These are phyloP conservation scores for Marasmius oreades DNA, from an alignment of 1,284 basidiomycete species.

Conservation along the genomic window DNA sequence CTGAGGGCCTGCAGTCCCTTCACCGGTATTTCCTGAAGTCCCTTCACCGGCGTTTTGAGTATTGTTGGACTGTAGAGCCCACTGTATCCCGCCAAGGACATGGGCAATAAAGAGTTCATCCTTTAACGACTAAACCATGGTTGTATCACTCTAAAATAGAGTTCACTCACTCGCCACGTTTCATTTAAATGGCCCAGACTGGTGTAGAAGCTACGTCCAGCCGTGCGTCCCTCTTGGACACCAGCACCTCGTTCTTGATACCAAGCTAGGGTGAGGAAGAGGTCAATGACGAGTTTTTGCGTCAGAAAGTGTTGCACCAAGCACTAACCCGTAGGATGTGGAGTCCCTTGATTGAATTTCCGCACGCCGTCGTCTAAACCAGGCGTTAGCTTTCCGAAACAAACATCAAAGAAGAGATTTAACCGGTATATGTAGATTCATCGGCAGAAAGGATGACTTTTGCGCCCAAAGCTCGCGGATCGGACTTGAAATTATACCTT, in stretches of 20 bases:
- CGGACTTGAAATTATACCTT: conserved; percentile 77
- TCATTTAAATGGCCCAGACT: conserved; percentile 73
- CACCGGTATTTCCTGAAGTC: conserved; percentile 42
- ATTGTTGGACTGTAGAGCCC: conserved; percentile 64
- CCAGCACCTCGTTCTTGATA: conserved; percentile 70
- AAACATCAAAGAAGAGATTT: conserved; percentile 14
- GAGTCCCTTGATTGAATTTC: conserved; percentile 54
- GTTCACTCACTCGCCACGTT: conserved; percentile 54
- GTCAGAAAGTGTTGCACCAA: not conserved
- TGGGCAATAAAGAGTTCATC: conserved; percentile 65
- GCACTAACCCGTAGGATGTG: conserved; percentile 56
- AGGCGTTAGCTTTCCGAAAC: not conserved
- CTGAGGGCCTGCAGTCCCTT: not conserved
- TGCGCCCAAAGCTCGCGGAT: conserved; percentile 67
- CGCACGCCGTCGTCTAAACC: conserved; percentile 44
- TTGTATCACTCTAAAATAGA: too few relatives aligned
- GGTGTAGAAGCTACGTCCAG: conserved; percentile 82
- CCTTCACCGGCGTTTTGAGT: conserved; percentile 50
- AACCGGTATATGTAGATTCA: conserved; percentile 63
- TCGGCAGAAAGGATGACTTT: conserved; percentile 66
- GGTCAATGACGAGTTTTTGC: not conserved
- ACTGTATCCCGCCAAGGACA: conserved; percentile 69
- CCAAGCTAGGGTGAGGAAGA: conserved; percentile 55
- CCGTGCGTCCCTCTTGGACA: conserved; percentile 38
- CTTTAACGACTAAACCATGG: not conserved